Evolutionary conservation across 2,329 filamentous ascomycete genomes (phyloP).

Genomic region (Neophaeococcomyces aloes): DNA sequence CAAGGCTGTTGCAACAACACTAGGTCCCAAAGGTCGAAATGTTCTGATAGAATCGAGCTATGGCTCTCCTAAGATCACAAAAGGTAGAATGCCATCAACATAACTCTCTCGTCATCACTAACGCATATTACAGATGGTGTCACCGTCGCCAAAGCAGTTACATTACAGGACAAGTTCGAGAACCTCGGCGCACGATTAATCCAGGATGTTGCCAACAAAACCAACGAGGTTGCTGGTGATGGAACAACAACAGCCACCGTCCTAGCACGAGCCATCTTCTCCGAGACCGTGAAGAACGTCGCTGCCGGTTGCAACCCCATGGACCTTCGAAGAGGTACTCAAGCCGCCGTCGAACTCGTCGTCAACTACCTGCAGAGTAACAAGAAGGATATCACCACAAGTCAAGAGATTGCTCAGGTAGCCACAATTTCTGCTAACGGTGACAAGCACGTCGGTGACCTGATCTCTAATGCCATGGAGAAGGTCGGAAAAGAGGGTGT

Average conservation of each 20-base stretch:
- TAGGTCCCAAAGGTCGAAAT: conserved; percentile 96
- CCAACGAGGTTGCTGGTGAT: conserved; percentile 97
- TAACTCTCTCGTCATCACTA: conserved; percentile 11
- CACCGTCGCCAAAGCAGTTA: conserved; percentile 78
- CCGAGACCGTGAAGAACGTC: conserved; percentile 99
- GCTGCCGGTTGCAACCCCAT: conserved; percentile 99
- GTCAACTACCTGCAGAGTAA: conserved; percentile 90
- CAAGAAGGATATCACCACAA: conserved; percentile 97
- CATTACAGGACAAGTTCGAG: conserved; percentile 97
- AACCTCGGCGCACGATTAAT: conserved; percentile 95
- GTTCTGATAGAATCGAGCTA: conserved; percentile 98
- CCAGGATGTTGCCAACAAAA: conserved; percentile 98
- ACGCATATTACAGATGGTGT: conserved; percentile 57
- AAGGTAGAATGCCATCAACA: conserved; percentile 52
- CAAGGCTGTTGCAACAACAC: conserved; percentile 87
- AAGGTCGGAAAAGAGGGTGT: conserved; percentile 99
- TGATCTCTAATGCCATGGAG: conserved; percentile 98
- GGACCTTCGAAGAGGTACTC: conserved; percentile 94
- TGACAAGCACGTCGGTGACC: conserved; percentile 84
- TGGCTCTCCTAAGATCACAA: conserved; percentile 98
- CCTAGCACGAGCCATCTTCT: conserved; percentile 95
- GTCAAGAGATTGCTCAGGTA: conserved; percentile 92
- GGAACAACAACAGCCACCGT: conserved; percentile 97
- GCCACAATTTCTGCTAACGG: conserved; percentile 98
- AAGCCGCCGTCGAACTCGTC: conserved; percentile 89